A percentile compares a stretch with the other conserved stretches of the same genome.
Conservation (phyloP, 805 yeast genomes). For the Lipomyces lipofer region DNA sequence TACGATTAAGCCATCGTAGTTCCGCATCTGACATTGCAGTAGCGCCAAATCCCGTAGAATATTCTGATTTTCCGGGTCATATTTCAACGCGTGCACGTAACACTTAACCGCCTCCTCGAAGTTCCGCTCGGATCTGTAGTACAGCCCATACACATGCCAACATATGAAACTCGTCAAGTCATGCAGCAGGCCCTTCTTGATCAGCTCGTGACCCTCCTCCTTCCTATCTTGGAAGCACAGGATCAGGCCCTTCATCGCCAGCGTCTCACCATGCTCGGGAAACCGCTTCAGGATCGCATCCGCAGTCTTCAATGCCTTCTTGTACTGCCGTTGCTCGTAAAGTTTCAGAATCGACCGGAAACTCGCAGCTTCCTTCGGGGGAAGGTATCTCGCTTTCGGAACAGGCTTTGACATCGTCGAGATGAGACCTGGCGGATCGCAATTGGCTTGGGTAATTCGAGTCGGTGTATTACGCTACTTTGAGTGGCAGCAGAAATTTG, state of each 20-base stretch:
- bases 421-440: too few species aligned
- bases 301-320: conserved; percentile 74
- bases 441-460: not conserved
- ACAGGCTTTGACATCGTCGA: conserved; percentile 16
- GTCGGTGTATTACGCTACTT: not conserved
- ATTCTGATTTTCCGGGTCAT: conserved; percentile 75
- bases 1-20: conserved; percentile 58
- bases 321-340: conserved; percentile 84
- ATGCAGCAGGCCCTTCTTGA: conserved; percentile 60
- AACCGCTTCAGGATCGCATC: conserved; percentile 77
- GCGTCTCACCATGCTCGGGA: conserved; percentile 72
- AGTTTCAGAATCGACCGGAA: conserved; percentile 80
- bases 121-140: conserved; percentile 66
- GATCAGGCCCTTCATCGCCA: conserved; percentile 81
- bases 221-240: conserved; percentile 58
- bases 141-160: conserved; percentile 83
- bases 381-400: conserved; percentile 38
- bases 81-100: conserved; percentile 70
- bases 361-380: conserved; percentile 66
- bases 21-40: conserved; percentile 77
- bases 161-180: conserved; percentile 67
- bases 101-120: conserved; percentile 77
- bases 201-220: conserved; percentile 62
- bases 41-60: conserved; percentile 80
- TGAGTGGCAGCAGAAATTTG: not conserved